Evolutionary conservation across 2,329 filamentous ascomycete species (phyloP).

Genomic region (Dothideomycetidae sp.): DNA sequence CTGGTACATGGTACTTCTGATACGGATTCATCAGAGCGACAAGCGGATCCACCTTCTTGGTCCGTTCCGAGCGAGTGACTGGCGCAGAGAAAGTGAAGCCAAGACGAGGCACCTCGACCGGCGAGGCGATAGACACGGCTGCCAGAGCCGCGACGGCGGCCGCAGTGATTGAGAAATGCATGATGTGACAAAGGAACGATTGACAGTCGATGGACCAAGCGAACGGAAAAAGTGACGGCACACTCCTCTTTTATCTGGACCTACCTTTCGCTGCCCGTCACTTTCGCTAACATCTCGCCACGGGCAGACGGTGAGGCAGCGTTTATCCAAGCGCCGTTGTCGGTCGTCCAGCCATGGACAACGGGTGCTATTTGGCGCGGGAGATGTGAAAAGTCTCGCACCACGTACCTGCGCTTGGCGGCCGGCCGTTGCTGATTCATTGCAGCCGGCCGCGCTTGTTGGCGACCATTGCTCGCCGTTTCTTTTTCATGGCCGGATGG

Average conservation of each 20-base stretch:
- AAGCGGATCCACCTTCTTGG: background rate
- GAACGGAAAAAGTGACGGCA: background rate
- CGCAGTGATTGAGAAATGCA: background rate
- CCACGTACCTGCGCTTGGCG: background rate
- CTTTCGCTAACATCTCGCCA: too few relatives aligned
- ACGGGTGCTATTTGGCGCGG: conserved; percentile 7
- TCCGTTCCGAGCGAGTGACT: background rate
- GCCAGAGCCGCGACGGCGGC: background rate
- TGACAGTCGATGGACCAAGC: background rate
- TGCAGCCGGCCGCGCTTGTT: background rate
- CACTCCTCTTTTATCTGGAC: background rate
- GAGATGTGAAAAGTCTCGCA: background rate
- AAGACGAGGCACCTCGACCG: background rate
- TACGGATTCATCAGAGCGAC: background rate
- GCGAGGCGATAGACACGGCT: background rate
- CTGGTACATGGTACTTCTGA: conserved; percentile 3
- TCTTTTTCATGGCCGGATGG: background rate
- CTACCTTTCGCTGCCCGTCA: too few relatives aligned
- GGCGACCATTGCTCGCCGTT: background rate
- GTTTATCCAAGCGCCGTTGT: conserved; percentile 8
- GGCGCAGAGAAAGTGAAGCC: background rate
- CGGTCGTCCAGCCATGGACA: conserved; percentile 9
- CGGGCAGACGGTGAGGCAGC: conserved; percentile 1
- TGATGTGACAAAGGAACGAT: background rate
- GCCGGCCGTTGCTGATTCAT: background rate